These are phyloP conservation scores for Pseudogymnoascus sp. DNA, from an alignment of 2,329 filamentous ascomycete species.

Conservation along the genomic window DNA sequence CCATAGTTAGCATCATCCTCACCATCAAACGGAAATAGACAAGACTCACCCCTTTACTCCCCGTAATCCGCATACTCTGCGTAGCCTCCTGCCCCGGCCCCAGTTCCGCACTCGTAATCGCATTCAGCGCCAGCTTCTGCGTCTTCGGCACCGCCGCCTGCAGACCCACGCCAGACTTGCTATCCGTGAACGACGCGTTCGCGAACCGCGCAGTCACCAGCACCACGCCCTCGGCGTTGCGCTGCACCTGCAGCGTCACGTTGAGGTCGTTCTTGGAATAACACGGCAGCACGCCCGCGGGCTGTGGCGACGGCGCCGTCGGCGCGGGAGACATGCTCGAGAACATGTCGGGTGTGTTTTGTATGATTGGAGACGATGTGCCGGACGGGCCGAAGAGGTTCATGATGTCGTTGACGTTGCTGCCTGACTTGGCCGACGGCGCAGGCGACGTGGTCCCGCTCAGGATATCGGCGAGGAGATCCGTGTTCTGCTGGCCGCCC, in stretches of 20 bases:
- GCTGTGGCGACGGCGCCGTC: constrained; percentile 29
- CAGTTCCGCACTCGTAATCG: constrained; percentile 75
- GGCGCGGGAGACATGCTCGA: constrained; percentile 42
- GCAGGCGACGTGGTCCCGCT: constrained; percentile 57
- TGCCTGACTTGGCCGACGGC: constrained; percentile 38
- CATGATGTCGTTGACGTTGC: constrained; percentile 71
- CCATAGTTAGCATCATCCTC: constrained; percentile 12
- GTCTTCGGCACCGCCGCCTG: constrained; percentile 96
- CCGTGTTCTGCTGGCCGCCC: constrained; percentile 40
- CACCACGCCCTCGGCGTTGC: constrained; percentile 69
- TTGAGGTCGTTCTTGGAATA: constrained; percentile 82
- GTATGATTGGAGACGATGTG: constrained; percentile 39
- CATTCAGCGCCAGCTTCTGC: constrained; percentile 86
- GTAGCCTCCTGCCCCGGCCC: constrained; percentile 73
- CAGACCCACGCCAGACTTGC: constrained; percentile 68
- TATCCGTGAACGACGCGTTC: constrained; percentile 60
- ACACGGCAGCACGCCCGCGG: constrained; percentile 54
- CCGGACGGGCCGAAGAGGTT: constrained; percentile 64
- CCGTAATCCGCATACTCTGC: constrained; percentile 81
- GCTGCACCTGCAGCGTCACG: constrained; percentile 75
- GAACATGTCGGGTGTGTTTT: constrained; percentile 44
- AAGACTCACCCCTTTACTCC: constrained; percentile 77
- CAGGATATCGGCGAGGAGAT: constrained; percentile 86
- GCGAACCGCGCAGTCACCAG: constrained; percentile 79
- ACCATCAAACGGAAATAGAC: neutral